These are phyloP conservation scores for Amanita subjunquillea DNA, from an alignment of 768 basidiomycete species.

Conservation along the genomic window DNA sequence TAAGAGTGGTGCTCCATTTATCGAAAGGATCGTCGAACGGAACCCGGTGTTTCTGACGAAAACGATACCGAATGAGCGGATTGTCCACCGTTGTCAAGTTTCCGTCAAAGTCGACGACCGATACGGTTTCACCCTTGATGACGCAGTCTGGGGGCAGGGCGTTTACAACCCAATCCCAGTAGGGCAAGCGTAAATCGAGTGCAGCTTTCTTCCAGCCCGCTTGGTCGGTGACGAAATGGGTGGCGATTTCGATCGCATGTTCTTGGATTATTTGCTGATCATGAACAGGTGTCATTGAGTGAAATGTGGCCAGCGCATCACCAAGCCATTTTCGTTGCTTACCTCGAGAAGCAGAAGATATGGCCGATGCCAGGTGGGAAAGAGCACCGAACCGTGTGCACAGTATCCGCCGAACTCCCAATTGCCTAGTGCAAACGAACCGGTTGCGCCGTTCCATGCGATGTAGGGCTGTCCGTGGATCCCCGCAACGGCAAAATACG, in stretches of 20 bases:
- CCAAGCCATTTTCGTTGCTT: slow-evolving; percentile 2
- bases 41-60: slow-evolving; percentile 15
- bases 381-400: slow-evolving; percentile 39
- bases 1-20: slow-evolving; percentile 24
- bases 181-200: slow-evolving; percentile 27
- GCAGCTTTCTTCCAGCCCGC: slow-evolving; percentile 23
- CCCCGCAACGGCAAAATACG: slow-evolving; percentile 35
- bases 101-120: slow-evolving; percentile 20
- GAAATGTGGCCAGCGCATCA: background rate
- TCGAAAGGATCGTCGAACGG: slow-evolving; percentile 20
- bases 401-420: slow-evolving; percentile 36
- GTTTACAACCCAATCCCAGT: slow-evolving; percentile 42
- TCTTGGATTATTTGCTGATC: slow-evolving; percentile 36
- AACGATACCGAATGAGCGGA: slow-evolving; percentile 21
- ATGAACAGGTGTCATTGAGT: background rate
- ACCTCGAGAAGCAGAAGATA: slow-evolving; percentile 44
- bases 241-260: slow-evolving; percentile 29
- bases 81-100: slow-evolving; percentile 18
- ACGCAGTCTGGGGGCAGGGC: slow-evolving; percentile 27
- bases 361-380: slow-evolving; percentile 41
- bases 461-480: slow-evolving; percentile 43
- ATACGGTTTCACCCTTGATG: slow-evolving; percentile 16
- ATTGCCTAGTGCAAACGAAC: slow-evolving; percentile 11
- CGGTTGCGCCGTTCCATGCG: slow-evolving; percentile 31
- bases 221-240: slow-evolving; percentile 22